Base-by-base conservation (phyloP, 192 early-diverging fungal species). In the Backusella westeae region DNA sequence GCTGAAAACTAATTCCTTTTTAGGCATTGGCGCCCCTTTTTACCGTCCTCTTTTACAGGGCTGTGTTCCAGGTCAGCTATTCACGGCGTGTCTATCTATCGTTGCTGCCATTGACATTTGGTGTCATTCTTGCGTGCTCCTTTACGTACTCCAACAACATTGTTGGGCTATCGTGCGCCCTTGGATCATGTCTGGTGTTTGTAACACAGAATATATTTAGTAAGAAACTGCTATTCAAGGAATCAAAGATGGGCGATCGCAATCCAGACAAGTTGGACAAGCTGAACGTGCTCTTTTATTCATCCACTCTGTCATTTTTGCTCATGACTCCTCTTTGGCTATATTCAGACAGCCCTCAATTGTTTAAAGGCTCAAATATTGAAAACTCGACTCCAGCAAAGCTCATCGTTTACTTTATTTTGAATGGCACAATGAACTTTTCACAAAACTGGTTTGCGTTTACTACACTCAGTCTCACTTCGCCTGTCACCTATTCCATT, bases 101-200 rank as follows among this genome's bases (percentile, higher is more conserved):
- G 8, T 80, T 97, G 26, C 44, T 96, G 9, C 93, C 94, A 1
- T 78, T 97, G 75, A 96, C 94, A 6, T 73, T 88, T n/a, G 96
- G 96, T 34, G 96, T 97, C 23, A 95, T 97, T 85, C 84, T 97
- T 42, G 96, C 96, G 0, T 96, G 95, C 78, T 84, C 92, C 9
- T 91, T 88, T 14, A 88, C 91, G 67, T 77, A 92, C 39, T 90
- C 86, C 6, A 91, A 91, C 81, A 91, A 91, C 78, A 53, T 88
- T 15, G 79, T 94, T 32, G 96, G 96, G 2, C 87, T 95, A 34
- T 34, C 91, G 9, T 95, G 89, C 82, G 92, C 96, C 0, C 79
- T 95, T 14, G 84, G 84, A 2, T 94, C 94, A 0, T 92, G 89
- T 34, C 68, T 95, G 67, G 90, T 95, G 41, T 97, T 96, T 85